phyloP scores from a whole-genome alignment of 73 alveolate genomes.

The Paramecium tetraurelia region DNA sequence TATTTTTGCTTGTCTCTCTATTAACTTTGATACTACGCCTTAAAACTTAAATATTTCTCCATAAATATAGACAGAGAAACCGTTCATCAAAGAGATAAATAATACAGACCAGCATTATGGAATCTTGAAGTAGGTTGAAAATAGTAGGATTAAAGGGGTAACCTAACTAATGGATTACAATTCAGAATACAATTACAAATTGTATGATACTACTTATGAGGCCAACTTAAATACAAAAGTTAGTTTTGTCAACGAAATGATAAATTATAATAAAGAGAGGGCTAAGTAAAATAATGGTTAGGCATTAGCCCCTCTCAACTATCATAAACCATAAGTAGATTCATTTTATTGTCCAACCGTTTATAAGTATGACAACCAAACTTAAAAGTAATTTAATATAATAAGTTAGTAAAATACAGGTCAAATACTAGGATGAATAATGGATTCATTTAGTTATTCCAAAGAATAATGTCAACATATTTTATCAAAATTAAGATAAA shows the following conservation, averaged over 20 bases:
- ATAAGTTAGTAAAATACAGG: background rate
- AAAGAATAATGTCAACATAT: background rate
- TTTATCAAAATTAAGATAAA: background rate
- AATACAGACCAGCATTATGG: background rate
- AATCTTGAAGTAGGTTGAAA: background rate
- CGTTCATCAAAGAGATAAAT: background rate
- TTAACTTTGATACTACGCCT: background rate
- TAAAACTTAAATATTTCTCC: background rate
- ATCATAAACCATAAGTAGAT: background rate
- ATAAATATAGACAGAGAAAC: background rate
- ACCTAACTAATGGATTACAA: background rate
- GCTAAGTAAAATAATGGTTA: background rate
- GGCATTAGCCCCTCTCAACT: background rate
- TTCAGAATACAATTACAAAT: background rate
- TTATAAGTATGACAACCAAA: background rate
- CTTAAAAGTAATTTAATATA: background rate
- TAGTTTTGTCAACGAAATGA: background rate
- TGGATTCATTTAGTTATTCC: constrained; percentile 41
- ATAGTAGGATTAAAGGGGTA: background rate
- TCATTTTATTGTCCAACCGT: constrained; percentile 20
- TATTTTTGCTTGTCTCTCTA: background rate
- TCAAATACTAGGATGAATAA: background rate
- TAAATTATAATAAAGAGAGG: background rate
- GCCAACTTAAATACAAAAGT: background rate
- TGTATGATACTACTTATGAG: background rate